Base-by-base conservation (phyloP, 805 yeast species). In the Saturnispora serradocipensis region DNA sequence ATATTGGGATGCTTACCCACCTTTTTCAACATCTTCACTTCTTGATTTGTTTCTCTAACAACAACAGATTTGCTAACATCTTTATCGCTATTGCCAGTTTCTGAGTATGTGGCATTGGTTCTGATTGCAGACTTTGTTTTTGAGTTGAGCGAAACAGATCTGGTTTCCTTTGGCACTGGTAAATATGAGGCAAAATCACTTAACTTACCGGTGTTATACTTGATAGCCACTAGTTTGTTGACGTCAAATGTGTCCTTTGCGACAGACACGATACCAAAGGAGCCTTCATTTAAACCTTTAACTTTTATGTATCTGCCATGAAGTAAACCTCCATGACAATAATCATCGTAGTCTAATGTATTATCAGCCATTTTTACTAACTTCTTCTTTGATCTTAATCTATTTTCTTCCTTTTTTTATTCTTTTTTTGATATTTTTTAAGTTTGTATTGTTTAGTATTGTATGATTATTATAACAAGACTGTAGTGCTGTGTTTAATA, bases 191-290 rank as follows among this genome's bases (percentile, higher is more conserved):
- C 66, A 48, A 70, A 73, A 46, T 69, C 68, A 52, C 72, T 71
- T 43, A 77, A 77, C 24, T 76, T 61, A 20, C 86, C 84, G 59
- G 81, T 83, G 51, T 89, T 84, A 64, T 86, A 87, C 68, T 91
- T 90, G 54, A 91, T 81, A 3, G 97, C 98, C 28, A 86, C 95
- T 46, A 86, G 68, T 51, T 72, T 70, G 55, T 72, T 61, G 30
- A 64, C 59, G 30, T 63, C 53, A 38, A 71, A 67, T 25, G 75
- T 73, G 65, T 91, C 96, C 60, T 81, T 82, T 9, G 96, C 97
- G 25, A 91, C 74, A 2, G 95, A 82, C 8, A 91, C 98, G 45
- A 86, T 77, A 48, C 98, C 98, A 67, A 88, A 91, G 0, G 97
- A 88, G 30, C 98, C 98, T 66, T 88, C 90, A 62, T 90, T 87